Evolutionary conservation across 2,329 filamentous ascomycete genomes (phyloP), one percentile per base, ranked within the genome.

Genomic region (Clonostachys rosea): DNA sequence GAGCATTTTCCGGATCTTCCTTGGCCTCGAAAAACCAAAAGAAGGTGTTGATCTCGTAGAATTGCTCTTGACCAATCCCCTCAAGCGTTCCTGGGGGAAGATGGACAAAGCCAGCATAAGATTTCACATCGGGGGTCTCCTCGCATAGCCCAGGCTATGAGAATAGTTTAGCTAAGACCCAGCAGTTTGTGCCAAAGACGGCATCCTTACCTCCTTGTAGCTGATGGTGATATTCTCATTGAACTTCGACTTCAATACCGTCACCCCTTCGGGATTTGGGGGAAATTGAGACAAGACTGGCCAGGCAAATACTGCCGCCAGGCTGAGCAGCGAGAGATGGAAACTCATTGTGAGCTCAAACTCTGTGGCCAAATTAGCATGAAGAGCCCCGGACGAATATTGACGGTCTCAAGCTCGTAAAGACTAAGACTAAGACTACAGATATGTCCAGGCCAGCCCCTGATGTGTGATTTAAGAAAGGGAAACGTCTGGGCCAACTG

Each of bases 91-190:
- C 64, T 3, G 77, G 60, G 30, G 80, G 72, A 45, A 85, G 60
- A 50, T 71, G 70, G 45, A 87, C 75, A 64, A 85, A 84, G 52
- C 84, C 84, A 12, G 80, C 74, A 61, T 82, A 86, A 65, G 66
- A 83, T 77, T 65, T 86, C 76, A 69, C 81, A 69, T 67, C 86
- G 68, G 45, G 73, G 61, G 54, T 74, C 45, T 65, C 84, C 81
- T 56, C 77, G 68, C 53, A 84, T 77, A 60, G 70, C 62, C 66
- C 84, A 77, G 47, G 79, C 83, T 75, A 35, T 44, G 10, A 70
- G 35, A 13, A 43, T 24, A 16, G 3, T 5, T 16, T 5, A 43
- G 24, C 24, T 10, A 10, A 10, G 24, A 10, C 24, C 9, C 9
- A 30, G 24, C 1, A 30, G 9, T 5, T 11, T 17, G 4, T 18